Base-by-base conservation (phyloP, 73 alveolate genomes). In the Diophrys appendiculata region DNA sequence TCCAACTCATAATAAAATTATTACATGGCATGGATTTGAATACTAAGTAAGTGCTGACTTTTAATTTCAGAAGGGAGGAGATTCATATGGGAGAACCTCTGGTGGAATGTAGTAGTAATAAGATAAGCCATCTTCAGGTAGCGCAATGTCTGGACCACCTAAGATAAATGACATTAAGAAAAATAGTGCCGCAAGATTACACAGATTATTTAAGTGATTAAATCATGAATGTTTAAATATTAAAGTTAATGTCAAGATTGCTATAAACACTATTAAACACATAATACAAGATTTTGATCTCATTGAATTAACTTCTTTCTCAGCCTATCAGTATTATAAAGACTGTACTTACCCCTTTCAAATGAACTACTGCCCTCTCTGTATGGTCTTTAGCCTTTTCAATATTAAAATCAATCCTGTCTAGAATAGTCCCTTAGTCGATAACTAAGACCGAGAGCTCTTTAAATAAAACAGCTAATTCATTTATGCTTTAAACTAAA, bases 351-450 rank as follows among this genome's bases (percentile, higher is more conserved):
- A 95, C 97, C 65, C 92, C 88, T 30, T 73, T 79, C 22, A 96
- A 43, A 72, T 94, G 92, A 52, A 68, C 80, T 54, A 77, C 76
- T 26, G 95, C 99, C 52, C 86, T 53, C 25, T 69, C 82, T 11
- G 93, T 93, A 72, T 94, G 91, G 65, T 81, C 78, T 31, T 81
- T 88, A 27, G 97, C 93, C 35, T 77, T 78, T 79, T 91, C 98
- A 3, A 96, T 75, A 82, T 94, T 96, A 75, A 90, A 92, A 87
- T 96, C 99, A 53, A 96, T 94, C 69, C 98, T 73, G 79, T 96
- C 99, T 24, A 96, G 88, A 24, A 96, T 92, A 0, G 99, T 90
- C 0, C 99, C 99, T 82, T 96, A 93, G 77, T 96, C 98, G 76
- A 90, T 88, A 13, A 96, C 98, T 30, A 94, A 76, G 23, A 70